phyloP scores from a whole-genome alignment of 2,329 filamentous ascomycete genomes.

The Talaromyces sp. region DNA sequence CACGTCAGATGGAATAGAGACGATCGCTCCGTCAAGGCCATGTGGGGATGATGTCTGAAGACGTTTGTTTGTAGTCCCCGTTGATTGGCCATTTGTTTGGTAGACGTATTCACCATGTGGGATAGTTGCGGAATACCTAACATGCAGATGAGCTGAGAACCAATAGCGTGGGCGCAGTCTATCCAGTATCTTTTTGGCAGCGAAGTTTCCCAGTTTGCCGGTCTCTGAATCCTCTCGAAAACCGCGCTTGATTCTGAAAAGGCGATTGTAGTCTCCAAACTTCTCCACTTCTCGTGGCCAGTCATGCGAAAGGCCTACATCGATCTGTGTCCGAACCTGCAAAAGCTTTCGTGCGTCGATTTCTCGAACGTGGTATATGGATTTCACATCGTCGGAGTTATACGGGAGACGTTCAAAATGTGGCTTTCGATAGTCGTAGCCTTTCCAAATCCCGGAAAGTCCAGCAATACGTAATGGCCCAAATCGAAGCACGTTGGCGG shows the following conservation, averaged over 20 bases:
- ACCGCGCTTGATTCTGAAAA: conserved; percentile 70
- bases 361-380: conserved; percentile 86
- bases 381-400: conserved; percentile 67
- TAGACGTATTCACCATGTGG: conserved; percentile 38
- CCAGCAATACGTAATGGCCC: conserved; percentile 84
- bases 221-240: conserved; percentile 72
- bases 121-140: conserved; percentile 70
- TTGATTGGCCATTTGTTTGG: background rate
- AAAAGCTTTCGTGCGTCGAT: conserved; percentile 87
- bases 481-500: conserved; percentile 79
- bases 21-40: background rate
- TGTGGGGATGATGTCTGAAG: background rate
- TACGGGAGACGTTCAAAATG: conserved; percentile 88
- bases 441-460: conserved; percentile 93
- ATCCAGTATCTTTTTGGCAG: conserved; percentile 76
- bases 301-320: conserved; percentile 89
- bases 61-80: background rate
- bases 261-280: conserved; percentile 61
- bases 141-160: conserved; percentile 92
- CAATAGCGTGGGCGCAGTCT: conserved; percentile 77
- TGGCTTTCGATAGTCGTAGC: conserved; percentile 75
- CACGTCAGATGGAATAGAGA: background rate
- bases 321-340: conserved; percentile 78
- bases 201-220: conserved; percentile 72
- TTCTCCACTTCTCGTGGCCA: conserved; percentile 85